Percentiles rank a stretch among this genome's conserved stretches.
phyloP scores from a whole-genome alignment of 1,139 yeast species.

The Geotrichum histeridarum region DNA sequence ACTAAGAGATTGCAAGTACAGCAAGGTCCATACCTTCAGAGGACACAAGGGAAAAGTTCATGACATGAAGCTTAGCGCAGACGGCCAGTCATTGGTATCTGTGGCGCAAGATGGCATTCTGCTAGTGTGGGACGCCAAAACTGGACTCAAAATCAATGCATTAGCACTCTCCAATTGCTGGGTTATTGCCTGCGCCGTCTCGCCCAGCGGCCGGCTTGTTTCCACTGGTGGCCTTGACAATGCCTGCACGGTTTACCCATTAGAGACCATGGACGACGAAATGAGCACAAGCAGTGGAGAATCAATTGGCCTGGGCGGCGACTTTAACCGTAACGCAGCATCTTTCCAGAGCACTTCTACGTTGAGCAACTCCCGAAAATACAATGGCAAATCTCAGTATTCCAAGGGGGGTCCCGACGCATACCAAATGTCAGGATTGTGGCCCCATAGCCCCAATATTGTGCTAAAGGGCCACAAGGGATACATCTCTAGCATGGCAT shows the following conservation, averaged over 20 bases:
- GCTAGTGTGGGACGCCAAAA: conserved; percentile 75
- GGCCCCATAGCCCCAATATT: conserved; percentile 41
- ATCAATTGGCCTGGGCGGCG: neutral
- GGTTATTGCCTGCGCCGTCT: conserved; percentile 70
- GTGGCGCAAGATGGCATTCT: conserved; percentile 86
- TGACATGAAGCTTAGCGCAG: conserved; percentile 62
- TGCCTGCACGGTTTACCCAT: conserved; percentile 62
- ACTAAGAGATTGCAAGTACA: conserved; percentile 19
- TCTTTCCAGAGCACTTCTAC: conserved; percentile 16
- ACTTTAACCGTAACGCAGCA: conserved; percentile 17
- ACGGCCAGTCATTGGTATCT: conserved; percentile 56
- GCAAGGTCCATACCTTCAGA: conserved; percentile 38
- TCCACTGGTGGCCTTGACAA: conserved; percentile 86
- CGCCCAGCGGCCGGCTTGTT: conserved; percentile 59
- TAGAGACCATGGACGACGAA: conserved; percentile 25
- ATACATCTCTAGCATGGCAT: conserved; percentile 71
- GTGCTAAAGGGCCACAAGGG: conserved; percentile 77
- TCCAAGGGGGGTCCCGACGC: conserved; percentile 24
- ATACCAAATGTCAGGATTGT: conserved; percentile 22
- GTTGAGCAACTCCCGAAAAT: neutral
- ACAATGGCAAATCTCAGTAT: conserved; percentile 6
- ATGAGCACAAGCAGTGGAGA: conserved; percentile 1
- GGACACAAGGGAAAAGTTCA: conserved; percentile 78
- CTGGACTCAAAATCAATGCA: conserved; percentile 68
- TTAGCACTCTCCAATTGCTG: conserved; percentile 56